These are phyloP conservation scores for Aegilops sharonensis DNA, from an alignment of 176 grass and related monocot species.

Conservation along the genomic window DNA sequence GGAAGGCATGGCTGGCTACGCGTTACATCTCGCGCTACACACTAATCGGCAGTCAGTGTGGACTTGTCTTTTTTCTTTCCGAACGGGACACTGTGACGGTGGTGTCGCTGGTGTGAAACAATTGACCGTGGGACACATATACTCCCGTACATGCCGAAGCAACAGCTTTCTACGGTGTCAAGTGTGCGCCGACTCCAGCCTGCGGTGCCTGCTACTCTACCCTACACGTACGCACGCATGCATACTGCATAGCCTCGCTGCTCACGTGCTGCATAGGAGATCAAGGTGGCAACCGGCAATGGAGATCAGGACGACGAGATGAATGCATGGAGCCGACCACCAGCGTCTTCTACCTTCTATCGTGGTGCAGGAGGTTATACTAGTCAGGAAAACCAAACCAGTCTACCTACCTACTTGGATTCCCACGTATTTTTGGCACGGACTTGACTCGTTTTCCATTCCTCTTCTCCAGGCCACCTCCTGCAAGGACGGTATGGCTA, in stretches of 20 bases:
- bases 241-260: neutral
- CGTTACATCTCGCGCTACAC: too few relatives aligned
- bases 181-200: neutral
- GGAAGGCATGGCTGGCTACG: too few relatives aligned
- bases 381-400: too few relatives aligned
- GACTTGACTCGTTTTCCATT: too few relatives aligned
- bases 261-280: neutral
- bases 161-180: neutral
- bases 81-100: neutral
- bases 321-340: too few relatives aligned
- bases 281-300: neutral
- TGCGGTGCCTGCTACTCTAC: too few relatives aligned
- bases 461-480: too few relatives aligned
- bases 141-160: neutral
- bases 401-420: too few relatives aligned
- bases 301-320: neutral
- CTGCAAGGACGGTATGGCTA: neutral
- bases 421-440: too few relatives aligned
- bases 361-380: too few relatives aligned
- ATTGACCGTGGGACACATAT: neutral
- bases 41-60: neutral
- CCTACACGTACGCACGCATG: neutral
- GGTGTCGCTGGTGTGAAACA: neutral
- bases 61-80: neutral
- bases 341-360: too few relatives aligned